phyloP scores from a whole-genome alignment of 495 filamentous ascomycete species.

The Pyronema domesticum region DNA sequence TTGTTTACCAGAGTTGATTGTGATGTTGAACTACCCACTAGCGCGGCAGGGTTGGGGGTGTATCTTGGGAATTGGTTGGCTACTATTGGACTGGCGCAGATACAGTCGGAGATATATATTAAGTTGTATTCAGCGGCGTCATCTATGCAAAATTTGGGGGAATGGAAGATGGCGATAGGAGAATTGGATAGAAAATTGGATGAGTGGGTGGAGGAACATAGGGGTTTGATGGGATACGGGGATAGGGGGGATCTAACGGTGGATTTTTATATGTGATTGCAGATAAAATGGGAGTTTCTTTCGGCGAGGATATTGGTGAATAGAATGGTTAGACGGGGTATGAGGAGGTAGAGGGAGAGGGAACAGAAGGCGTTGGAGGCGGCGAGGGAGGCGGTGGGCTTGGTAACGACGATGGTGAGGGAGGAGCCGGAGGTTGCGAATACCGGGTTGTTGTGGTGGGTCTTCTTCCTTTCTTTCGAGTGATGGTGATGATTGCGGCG shows the following conservation, averaged over 20 bases:
- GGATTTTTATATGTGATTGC: slow-evolving; percentile 10
- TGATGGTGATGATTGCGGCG: too few species aligned
- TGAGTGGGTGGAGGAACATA: slow-evolving; percentile 14
- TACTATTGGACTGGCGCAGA: slow-evolving; percentile 14
- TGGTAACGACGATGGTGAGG: slow-evolving; percentile 14
- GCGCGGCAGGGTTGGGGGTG: slow-evolving; percentile 5
- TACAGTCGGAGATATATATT: slow-evolving; percentile 20
- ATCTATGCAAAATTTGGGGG: slow-evolving; percentile 2
- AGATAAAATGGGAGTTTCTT: slow-evolving; percentile 15
- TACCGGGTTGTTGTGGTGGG: slow-evolving; percentile 21
- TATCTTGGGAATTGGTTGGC: slow-evolving; percentile 17
- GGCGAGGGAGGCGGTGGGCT: slow-evolving; percentile 14
- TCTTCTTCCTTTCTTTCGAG: slow-evolving; percentile 1
- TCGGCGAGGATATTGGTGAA: slow-evolving; percentile 17
- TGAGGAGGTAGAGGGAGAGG: slow-evolving; percentile 7
- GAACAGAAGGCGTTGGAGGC: slow-evolving; percentile 16
- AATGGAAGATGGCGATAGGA: slow-evolving; percentile 11
- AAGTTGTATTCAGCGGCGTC: slow-evolving; percentile 19
- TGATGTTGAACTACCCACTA: slow-evolving; percentile 18
- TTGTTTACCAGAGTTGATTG: slow-evolving; percentile 22
- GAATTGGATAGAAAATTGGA: slow-evolving; percentile 14
- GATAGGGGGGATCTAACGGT: slow-evolving; percentile 4
- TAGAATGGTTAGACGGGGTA: slow-evolving; percentile 14
- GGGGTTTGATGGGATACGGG: background rate
- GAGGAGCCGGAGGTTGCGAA: slow-evolving; percentile 14